These are phyloP conservation scores for Colletotrichum horii DNA, from an alignment of 2,329 filamentous ascomycete genomes.

Conservation along the genomic window DNA sequence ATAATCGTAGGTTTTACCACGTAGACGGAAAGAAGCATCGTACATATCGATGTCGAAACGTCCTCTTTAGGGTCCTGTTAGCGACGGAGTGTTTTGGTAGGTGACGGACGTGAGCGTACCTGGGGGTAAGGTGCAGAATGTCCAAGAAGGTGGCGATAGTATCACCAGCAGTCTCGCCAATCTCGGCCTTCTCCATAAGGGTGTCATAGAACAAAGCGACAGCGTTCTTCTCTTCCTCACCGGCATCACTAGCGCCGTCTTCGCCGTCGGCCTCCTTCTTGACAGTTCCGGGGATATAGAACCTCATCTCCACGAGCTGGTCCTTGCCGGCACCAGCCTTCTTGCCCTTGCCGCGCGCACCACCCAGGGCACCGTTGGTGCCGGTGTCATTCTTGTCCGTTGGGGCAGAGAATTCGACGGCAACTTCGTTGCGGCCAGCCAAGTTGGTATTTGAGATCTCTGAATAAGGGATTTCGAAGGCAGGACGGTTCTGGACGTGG, in stretches of 20 bases:
- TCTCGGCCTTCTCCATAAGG: slow-evolving; percentile 97
- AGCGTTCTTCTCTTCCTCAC: slow-evolving; percentile 87
- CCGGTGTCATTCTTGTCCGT: slow-evolving; percentile 74
- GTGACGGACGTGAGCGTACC: slow-evolving; percentile 51
- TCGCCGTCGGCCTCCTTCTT: slow-evolving; percentile 78
- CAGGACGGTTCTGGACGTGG: slow-evolving; percentile 94
- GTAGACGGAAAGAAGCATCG: slow-evolving; percentile 93
- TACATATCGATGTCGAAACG: slow-evolving; percentile 99
- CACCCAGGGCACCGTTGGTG: slow-evolving; percentile 75
- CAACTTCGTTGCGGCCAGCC: slow-evolving; percentile 96
- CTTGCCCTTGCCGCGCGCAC: slow-evolving; percentile 77
- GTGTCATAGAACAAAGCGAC: slow-evolving; percentile 98
- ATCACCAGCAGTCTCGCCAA: slow-evolving; percentile 98
- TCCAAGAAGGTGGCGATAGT: slow-evolving; percentile 98
- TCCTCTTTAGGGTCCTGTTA: slow-evolving; percentile 66
- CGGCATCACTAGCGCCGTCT: slow-evolving; percentile 70
- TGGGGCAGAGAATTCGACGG: slow-evolving; percentile 88
- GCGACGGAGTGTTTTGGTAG: background rate
- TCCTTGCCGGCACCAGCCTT: slow-evolving; percentile 90
- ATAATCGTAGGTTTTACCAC: slow-evolving; percentile 99
- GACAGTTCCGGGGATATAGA: slow-evolving; percentile 94
- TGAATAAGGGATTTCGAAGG: slow-evolving; percentile 95
- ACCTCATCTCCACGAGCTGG: slow-evolving; percentile 97
- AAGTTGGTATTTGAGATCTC: slow-evolving; percentile 98
- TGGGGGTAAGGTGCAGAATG: slow-evolving; percentile 93